Evolutionary conservation across 495 filamentous ascomycete species (phyloP), one percentile per base, ranked within the genome.

Genomic region (Apiosordaria backusii): DNA sequence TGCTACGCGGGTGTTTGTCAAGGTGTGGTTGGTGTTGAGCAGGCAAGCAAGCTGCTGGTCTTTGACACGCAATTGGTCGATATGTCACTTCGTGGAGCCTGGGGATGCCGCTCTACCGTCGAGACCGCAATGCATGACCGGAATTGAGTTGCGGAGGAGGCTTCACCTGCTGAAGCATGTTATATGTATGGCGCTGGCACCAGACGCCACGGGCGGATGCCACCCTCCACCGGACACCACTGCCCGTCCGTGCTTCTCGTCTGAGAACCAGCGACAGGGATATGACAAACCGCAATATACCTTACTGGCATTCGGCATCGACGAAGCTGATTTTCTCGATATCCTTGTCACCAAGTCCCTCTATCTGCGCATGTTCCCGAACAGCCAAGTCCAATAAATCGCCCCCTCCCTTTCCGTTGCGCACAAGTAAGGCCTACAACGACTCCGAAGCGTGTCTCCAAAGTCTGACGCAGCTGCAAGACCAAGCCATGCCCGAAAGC

Each of bases 131-230:
- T 63, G 65, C 55, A 65, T 26, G 40, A 26, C 58, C 57, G 65
- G 63, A 60, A 61, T 29, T n/a, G 45, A 45, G 35, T 45, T 62
- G 66, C 60, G 66, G 62, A 71, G 65, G 50, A 62, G 58, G 64
- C 50, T 69, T 63, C 40, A 52, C 64, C 62, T 68, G 61, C 66
- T 65, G 72, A 61, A 58, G 63, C 64, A 68, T 60, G 66, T 60
- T 72, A 68, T 58, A 65, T 64, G 62, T 57, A 65, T 54, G 67
- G 29, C 57, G 63, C 61, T 61, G 60, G 65, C 21, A 57, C 66
- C 67, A 64, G 60, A 59, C 61, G 64, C 66, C 63, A 53, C 57
- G 35, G 58, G 40, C 63, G 63, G 35, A 60, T 60, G 22, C 45
- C 35, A 66, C 67, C 60, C 55, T 64, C 59, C 57, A 57, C 35